A percentile compares a stretch with the other conserved stretches of the same genome.
Evolutionary conservation across 1,139 yeast genomes (phyloP).

Genomic region (Yamadazyma friedrichii): DNA sequence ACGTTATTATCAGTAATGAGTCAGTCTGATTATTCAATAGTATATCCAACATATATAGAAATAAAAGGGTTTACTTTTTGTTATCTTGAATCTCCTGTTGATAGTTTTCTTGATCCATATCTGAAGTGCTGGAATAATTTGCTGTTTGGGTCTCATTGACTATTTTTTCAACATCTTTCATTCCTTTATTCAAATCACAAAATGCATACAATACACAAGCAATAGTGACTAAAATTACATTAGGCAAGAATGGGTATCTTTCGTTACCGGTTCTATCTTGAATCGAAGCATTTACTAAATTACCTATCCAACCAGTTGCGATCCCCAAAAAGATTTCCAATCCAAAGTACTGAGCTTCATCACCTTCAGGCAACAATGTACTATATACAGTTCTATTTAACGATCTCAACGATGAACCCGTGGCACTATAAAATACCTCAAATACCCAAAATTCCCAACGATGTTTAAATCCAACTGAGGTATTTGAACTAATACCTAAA

Average conservation of each 20-base stretch:
- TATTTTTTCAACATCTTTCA: conserved; percentile 21
- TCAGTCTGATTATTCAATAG: no score
- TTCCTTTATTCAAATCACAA: conserved; percentile 37
- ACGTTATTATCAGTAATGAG: no score
- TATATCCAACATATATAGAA: no score
- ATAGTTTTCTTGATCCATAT: no score
- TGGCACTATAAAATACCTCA: conserved; percentile 35
- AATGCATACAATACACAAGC: conserved; percentile 24
- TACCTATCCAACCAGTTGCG: conserved; percentile 46
- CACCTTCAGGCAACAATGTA: conserved; percentile 40
- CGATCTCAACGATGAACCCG: conserved; percentile 38
- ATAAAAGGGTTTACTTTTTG: no score
- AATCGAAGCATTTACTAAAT: conserved; percentile 38
- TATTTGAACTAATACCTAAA: conserved; percentile 29
- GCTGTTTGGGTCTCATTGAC: neutral
- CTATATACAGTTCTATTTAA: conserved; percentile 40
- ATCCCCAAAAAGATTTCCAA: conserved; percentile 43
- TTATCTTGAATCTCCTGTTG: no score
- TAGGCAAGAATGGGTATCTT: conserved; percentile 41
- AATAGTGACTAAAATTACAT: conserved; percentile 27
- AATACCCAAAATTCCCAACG: conserved; percentile 48
- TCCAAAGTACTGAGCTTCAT: conserved; percentile 47
- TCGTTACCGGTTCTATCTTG: conserved; percentile 42
- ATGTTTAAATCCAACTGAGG: conserved; percentile 39
- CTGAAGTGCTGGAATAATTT: neutral